Evolutionary conservation across 2,329 filamentous ascomycete species (phyloP), one percentile per base, ranked within the genome.

Genomic region (Aspergillus ochraceoroseus): DNA sequence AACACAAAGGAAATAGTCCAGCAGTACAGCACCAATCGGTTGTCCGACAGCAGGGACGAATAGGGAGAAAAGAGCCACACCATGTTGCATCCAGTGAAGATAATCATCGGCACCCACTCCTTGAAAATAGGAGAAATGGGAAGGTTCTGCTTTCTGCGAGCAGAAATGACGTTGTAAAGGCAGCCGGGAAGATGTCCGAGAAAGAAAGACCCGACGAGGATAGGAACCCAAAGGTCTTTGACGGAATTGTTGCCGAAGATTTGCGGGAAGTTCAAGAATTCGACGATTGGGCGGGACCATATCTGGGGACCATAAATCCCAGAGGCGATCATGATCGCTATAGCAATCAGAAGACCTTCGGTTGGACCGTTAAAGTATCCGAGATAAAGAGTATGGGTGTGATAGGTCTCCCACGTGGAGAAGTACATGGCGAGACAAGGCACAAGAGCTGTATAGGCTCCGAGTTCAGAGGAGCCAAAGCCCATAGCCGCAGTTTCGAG

Each of bases 361-460:
- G 92, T 98, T 2, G 92, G 92, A 1, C 92, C 92, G 64, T 98
- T 98, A 77, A 98, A 85, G 63, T 90, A 87, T 40, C 92, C 92
- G 8, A 98, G 80, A 65, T 95, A 98, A 4, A 98, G 73, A 0
- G 92, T 96, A 65, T 98, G 92, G 4, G 92, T 95, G 68, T 98
- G 92, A 65, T 95, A 98, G 1, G 92, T 98, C 70, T 98, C 92
- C 92, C 92, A 98, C 2, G 92, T 98, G 2, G 90, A 95, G 70
- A 98, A 95, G 74, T 95, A 98, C 92, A 98, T 98, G 45, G 92
- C 87, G 30, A 98, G 71, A 55, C 88, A 94, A 1, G 92, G 92
- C 46, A 90, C 81, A 29, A 98, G 72, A 1, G 89, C 88, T 1
- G 92, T 96, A 63, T 95, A 94, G 42, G 92, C 83, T 51, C 92